phyloP scores from a whole-genome alignment of 495 filamentous ascomycete genomes.

The Penicillium desertorum region DNA sequence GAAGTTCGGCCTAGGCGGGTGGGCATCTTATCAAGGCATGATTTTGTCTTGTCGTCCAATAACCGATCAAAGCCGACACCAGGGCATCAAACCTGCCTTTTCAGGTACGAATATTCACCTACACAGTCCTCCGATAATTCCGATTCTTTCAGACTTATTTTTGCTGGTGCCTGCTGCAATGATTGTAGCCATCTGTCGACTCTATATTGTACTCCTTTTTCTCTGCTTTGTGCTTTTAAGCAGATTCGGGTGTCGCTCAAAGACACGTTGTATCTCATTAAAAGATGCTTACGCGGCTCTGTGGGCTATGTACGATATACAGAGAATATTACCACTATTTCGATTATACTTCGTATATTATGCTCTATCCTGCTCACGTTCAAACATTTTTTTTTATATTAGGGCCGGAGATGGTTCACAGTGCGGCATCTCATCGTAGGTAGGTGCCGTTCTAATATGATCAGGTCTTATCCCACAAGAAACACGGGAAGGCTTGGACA shows the following conservation, averaged over 20 bases:
- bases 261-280: not conserved
- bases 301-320: not conserved
- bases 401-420: not conserved
- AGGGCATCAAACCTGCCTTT: not conserved
- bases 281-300: not conserved
- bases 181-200: not conserved
- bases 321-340: not conserved
- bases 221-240: not conserved
- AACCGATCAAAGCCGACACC: not conserved
- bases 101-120: not conserved
- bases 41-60: not conserved
- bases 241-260: not conserved
- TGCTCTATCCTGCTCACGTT: not conserved
- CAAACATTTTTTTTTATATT: slow-evolving; percentile 1
- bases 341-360: not conserved
- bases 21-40: not conserved
- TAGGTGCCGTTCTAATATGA: too few species aligned
- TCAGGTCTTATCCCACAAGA: too few species aligned
- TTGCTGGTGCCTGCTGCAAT: not conserved
- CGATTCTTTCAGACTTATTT: not conserved
- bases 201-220: not conserved
- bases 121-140: not conserved
- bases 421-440: not conserved
- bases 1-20: not conserved
- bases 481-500: too few species aligned